Evolutionary conservation across 1,284 basidiomycete genomes (phyloP), one percentile per base, ranked within the genome.

Genomic region (Ceratobasidium sp.): DNA sequence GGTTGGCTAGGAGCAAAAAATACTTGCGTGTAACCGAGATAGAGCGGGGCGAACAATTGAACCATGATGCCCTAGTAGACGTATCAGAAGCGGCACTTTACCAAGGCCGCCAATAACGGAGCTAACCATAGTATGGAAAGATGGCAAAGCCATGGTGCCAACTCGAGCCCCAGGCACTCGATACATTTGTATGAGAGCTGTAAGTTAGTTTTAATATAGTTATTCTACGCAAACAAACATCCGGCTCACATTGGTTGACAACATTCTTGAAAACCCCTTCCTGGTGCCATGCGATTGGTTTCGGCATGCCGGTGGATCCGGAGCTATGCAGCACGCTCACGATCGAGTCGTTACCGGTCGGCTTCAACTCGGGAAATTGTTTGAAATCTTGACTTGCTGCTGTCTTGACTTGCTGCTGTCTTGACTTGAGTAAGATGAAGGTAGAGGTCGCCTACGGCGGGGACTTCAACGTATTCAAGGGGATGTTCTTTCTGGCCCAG

Each of bases 1-100:
- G 58, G 28, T 8, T 39, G 20, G 42, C 63, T 58, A 15, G 79
- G 79, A 23, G 75, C 63, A 68, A 79, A 79, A 20, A 77, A 28
- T 3, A 74, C 45, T 39, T 45, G 71, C 3, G 31, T 63, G n/a
- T 39, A 63, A 10, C 71, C 71, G 1, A 23, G n/a, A 33, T 35
- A 74, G 4, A 75, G 47, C 0, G 61, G 33, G 37, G 23, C 13
- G 37, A 75, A 39, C 3, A 53, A 7, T 39, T 65, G 60, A 53
- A 53, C 26, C 10, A 65, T 17, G 5, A 28, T 20, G 23, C 73
- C 73, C 37, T 64, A 23, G 39, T 26, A 63, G 28, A 28, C 5
- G 4, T 13, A n/a, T 37, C 7, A 17, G 23, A n/a, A 0, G 31
- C 58, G 35, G 33, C 35, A 13, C 31, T 11, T 60, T 7, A 53